These are phyloP conservation scores for Echria macrotheca DNA, from an alignment of 495 filamentous ascomycete genomes.

Conservation along the genomic window DNA sequence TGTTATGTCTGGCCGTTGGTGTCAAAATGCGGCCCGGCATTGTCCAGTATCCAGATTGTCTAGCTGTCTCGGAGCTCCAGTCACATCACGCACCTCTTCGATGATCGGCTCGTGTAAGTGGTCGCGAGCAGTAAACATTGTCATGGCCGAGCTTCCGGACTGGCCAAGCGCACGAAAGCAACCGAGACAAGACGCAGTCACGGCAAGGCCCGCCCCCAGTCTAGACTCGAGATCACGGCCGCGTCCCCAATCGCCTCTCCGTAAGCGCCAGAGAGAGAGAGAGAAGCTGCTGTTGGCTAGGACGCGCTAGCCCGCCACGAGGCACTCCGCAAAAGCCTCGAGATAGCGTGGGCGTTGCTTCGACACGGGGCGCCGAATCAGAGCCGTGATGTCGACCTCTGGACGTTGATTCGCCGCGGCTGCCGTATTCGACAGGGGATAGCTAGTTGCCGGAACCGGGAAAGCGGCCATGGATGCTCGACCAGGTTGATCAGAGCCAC, in stretches of 20 bases:
- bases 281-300: neutral
- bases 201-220: conserved; percentile 5
- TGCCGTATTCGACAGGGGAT: conserved; percentile 7
- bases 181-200: neutral
- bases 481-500: neutral
- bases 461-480: conserved; percentile 6
- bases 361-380: conserved; percentile 19
- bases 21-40: too few species aligned
- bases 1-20: too few species aligned
- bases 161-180: too few species aligned
- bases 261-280: conserved; percentile 8
- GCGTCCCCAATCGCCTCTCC: neutral
- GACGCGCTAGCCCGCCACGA: neutral
- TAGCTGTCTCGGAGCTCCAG: too few species aligned
- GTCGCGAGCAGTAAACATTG: too few species aligned
- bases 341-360: neutral
- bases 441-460: conserved; percentile 19
- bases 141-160: too few species aligned
- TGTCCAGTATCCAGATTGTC: too few species aligned
- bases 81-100: too few species aligned
- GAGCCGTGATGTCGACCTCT: conserved; percentile 9
- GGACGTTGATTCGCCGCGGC: conserved; percentile 14
- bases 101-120: too few species aligned
- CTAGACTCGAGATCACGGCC: neutral
- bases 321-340: neutral